Conservation (phyloP, 2,329 filamentous ascomycete species). For the Cladosporium sp. region DNA sequence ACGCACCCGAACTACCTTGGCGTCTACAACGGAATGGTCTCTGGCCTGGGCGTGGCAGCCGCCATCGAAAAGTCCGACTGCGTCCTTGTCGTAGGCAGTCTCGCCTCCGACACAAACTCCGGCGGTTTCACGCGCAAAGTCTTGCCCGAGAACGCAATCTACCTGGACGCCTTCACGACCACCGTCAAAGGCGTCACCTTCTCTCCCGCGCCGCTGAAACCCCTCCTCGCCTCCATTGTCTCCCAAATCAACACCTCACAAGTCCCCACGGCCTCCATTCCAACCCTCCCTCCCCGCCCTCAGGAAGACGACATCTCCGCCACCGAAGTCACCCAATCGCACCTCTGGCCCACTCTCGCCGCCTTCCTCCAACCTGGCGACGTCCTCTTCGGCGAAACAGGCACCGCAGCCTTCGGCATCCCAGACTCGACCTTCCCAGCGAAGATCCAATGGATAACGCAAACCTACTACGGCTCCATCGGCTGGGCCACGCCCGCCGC, state of each 20-base stretch:
- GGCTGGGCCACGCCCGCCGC: slow-evolving; percentile 46
- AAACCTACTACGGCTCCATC: slow-evolving; percentile 48
- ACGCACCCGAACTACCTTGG: slow-evolving; percentile 42
- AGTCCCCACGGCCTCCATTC: slow-evolving; percentile 31
- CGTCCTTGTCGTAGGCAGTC: slow-evolving; percentile 41
- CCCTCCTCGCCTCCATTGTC: slow-evolving; percentile 37
- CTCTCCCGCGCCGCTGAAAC: slow-evolving; percentile 39
- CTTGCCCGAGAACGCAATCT: slow-evolving; percentile 33
- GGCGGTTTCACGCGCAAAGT: slow-evolving; percentile 43
- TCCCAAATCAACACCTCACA: slow-evolving; percentile 25
- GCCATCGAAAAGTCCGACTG: slow-evolving; percentile 40
- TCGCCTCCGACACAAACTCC: slow-evolving; percentile 46
- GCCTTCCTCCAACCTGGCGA: slow-evolving; percentile 41
- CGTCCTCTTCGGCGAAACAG: slow-evolving; percentile 44
- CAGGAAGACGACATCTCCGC: slow-evolving; percentile 36
- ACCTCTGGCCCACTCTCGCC: slow-evolving; percentile 41
- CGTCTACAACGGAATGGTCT: slow-evolving; percentile 43
- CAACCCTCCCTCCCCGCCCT: slow-evolving; percentile 33
- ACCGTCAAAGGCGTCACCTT: slow-evolving; percentile 36
- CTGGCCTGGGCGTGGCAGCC: slow-evolving; percentile 39
- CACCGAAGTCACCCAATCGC: slow-evolving; percentile 45
- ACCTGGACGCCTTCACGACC: slow-evolving; percentile 42
- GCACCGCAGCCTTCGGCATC: slow-evolving; percentile 43
- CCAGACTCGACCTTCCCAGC: slow-evolving; percentile 32
- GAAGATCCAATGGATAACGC: slow-evolving; percentile 36